Conservation (phyloP, 2,329 filamentous ascomycete species). For the Neurospora sp. region DNA sequence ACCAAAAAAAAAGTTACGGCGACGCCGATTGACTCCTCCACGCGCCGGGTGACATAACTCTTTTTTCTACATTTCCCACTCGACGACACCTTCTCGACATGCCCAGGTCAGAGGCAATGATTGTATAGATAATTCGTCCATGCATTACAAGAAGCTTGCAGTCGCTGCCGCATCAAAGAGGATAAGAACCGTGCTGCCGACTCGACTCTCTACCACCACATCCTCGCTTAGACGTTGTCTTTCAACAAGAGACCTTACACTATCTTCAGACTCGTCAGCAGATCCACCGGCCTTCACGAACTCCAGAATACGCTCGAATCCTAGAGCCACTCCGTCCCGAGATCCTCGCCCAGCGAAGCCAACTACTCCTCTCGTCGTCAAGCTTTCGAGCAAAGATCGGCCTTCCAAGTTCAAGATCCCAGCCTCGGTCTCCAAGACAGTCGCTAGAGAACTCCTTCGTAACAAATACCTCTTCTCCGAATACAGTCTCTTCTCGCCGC, state of each 20-base stretch:
- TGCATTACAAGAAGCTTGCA: not conserved
- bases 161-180: not conserved
- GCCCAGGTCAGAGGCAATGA: not conserved
- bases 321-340: not conserved
- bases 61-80: not conserved
- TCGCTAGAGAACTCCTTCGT: not conserved
- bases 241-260: not conserved
- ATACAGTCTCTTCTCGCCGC: not conserved
- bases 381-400: not conserved
- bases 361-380: not conserved
- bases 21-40: not conserved
- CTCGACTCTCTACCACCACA: not conserved
- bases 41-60: not conserved
- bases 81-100: not conserved
- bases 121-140: not conserved
- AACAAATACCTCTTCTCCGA: not conserved
- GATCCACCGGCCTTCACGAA: not conserved
- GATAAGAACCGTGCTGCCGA: not conserved
- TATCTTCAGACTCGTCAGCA: not conserved
- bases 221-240: not conserved
- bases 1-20: not conserved
- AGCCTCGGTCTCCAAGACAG: not conserved
- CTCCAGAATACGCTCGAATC: not conserved
- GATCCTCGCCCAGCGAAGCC: not conserved
- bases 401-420: not conserved